phyloP scores from a whole-genome alignment of 352 stramenopile species.

The Pythium vanterpoolii region DNA sequence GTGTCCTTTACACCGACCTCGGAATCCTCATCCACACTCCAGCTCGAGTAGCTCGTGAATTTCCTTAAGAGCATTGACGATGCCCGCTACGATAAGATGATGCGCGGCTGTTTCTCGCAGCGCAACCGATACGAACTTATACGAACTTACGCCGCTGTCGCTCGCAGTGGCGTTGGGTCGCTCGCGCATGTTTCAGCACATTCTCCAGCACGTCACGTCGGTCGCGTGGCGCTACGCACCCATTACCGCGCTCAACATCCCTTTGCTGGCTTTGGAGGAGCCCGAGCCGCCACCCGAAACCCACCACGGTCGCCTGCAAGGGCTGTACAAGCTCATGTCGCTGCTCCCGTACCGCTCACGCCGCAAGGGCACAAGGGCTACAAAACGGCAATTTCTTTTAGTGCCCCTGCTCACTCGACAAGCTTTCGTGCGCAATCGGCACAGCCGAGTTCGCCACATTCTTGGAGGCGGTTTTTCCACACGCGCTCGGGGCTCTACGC shows the following conservation, averaged over 20 bases:
- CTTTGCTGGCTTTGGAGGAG: slow-evolving; percentile 54
- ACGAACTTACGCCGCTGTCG: slow-evolving; percentile 54
- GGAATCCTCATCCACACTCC: background rate
- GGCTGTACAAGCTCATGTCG: slow-evolving; percentile 1
- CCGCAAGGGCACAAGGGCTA: slow-evolving; percentile 34
- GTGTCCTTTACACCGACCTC: background rate
- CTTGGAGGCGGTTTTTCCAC: slow-evolving; percentile 39
- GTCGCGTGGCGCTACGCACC: slow-evolving; percentile 55
- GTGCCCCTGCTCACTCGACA: slow-evolving; percentile 51
- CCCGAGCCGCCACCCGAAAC: slow-evolving; percentile 10
- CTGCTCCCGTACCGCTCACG: slow-evolving; percentile 32
- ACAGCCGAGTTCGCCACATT: slow-evolving; percentile 26
- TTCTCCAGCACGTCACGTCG: slow-evolving; percentile 42
- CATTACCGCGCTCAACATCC: slow-evolving; percentile 49
- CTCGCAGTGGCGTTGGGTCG: slow-evolving; percentile 53
- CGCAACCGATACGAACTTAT: slow-evolving; percentile 46
- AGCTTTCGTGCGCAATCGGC: slow-evolving; percentile 37
- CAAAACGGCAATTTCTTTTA: slow-evolving; percentile 51
- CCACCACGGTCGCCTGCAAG: background rate
- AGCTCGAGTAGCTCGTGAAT: slow-evolving; percentile 23
- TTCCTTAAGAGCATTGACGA: slow-evolving; percentile 36
- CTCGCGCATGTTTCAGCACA: slow-evolving; percentile 51
- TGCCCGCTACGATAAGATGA: slow-evolving; percentile 29
- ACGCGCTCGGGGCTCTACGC: slow-evolving; percentile 32
- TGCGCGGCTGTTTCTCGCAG: slow-evolving; percentile 35